Evolutionary conservation across 345 rosid species (phyloP).

Genomic region (Linum lewisii): DNA sequence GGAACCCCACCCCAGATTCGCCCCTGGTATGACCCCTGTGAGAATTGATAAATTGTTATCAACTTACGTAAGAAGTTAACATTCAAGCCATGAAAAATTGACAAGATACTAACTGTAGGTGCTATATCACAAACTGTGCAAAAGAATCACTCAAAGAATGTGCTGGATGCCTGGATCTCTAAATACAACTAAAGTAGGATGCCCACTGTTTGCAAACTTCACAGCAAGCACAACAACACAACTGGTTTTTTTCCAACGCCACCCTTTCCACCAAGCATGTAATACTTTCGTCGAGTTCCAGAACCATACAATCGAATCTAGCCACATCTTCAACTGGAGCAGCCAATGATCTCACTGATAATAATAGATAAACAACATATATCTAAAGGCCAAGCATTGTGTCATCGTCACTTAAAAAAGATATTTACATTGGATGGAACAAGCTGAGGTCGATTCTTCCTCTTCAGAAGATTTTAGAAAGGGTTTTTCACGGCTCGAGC

Average conservation of each 20-base stretch:
- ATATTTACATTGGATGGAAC: no score
- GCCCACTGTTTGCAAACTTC: slow-evolving; percentile 88
- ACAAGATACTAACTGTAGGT: slow-evolving; percentile 61
- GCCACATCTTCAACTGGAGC: slow-evolving; percentile 60
- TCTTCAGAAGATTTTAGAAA: slow-evolving; percentile 18
- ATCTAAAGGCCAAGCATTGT: neutral
- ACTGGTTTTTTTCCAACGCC: slow-evolving; percentile 97
- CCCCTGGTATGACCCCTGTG: no score
- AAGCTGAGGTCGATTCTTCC: slow-evolving; percentile 25
- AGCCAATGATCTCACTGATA: slow-evolving; percentile 75
- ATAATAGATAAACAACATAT: slow-evolving; percentile 11
- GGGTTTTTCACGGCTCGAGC: slow-evolving; percentile 29
- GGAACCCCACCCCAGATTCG: no score
- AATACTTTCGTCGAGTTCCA: slow-evolving; percentile 75
- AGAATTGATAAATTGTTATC: slow-evolving; percentile 12
- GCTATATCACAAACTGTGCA: slow-evolving; percentile 97
- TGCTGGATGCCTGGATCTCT: slow-evolving; percentile 98
- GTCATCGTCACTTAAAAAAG: neutral
- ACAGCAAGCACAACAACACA: slow-evolving; percentile 98
- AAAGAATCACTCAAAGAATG: slow-evolving; percentile 96
- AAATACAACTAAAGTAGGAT: slow-evolving; percentile 93
- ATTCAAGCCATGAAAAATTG: slow-evolving; percentile 2
- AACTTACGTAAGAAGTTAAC: slow-evolving; percentile 1
- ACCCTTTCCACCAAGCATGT: slow-evolving; percentile 96
- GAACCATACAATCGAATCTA: slow-evolving; percentile 84